Percentiles rank a stretch among this genome's conserved stretches.
Conservation (phyloP, 495 filamentous ascomycete species). For the Penicillium diatomitis region DNA sequence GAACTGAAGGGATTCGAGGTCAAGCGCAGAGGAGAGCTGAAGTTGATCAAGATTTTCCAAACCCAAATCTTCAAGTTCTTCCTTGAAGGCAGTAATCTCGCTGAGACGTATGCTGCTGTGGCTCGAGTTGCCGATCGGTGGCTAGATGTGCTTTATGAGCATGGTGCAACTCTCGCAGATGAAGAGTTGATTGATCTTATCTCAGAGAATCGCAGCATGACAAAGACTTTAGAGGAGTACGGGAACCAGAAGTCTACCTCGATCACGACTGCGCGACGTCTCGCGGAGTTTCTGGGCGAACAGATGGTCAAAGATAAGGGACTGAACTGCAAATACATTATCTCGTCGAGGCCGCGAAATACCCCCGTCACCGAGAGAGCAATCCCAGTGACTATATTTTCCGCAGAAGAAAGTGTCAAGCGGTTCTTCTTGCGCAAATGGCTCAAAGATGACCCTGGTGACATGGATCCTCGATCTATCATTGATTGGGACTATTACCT, state of each 20-base stretch:
- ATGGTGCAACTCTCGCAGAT: slow-evolving; percentile 80
- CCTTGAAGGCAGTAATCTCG: slow-evolving; percentile 74
- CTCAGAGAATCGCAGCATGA: slow-evolving; percentile 97
- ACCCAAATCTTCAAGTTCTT: slow-evolving; percentile 99
- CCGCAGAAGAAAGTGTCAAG: slow-evolving; percentile 79
- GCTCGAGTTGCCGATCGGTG: slow-evolving; percentile 93
- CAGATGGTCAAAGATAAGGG: slow-evolving; percentile 99
- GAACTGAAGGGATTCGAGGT: slow-evolving; percentile 98
- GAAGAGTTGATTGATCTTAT: slow-evolving; percentile 98
- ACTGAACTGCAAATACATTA: slow-evolving; percentile 98
- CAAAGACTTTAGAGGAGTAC: slow-evolving; percentile 93
- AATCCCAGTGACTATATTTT: slow-evolving; percentile 94
- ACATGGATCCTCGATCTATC: slow-evolving; percentile 81
- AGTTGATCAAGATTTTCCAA: slow-evolving; percentile 99
- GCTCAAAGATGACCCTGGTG: slow-evolving; percentile 85
- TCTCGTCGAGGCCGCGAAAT: slow-evolving; percentile 74
- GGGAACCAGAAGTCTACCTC: slow-evolving; percentile 92
- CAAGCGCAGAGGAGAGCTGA: slow-evolving; percentile 95
- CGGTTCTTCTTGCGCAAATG: slow-evolving; percentile 87
- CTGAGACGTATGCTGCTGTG: slow-evolving; percentile 84
- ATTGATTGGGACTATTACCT: slow-evolving; percentile 97
- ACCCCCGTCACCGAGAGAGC: slow-evolving; percentile 93
- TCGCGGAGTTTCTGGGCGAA: slow-evolving; percentile 93
- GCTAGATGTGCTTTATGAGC: slow-evolving; percentile 86
- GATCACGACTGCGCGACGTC: slow-evolving; percentile 91